Percentiles rank a stretch among this genome's conserved stretches.
phyloP scores from a whole-genome alignment of 805 yeast species.

The Kodamaea hsintzibuensis region DNA sequence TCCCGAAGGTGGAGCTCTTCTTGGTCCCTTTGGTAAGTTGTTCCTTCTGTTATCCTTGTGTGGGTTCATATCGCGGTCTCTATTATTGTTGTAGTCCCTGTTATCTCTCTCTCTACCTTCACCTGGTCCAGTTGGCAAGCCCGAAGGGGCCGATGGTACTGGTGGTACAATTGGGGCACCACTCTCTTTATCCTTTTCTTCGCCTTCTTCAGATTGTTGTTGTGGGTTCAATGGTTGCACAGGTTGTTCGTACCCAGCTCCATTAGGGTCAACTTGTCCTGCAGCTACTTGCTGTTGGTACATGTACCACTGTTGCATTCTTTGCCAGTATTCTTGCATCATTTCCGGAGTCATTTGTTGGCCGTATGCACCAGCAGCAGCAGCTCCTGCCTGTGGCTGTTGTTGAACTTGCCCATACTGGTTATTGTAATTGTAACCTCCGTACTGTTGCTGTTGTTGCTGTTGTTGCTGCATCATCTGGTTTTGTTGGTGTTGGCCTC shows the following conservation, averaged over 20 bases:
- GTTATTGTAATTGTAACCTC: conserved; percentile 27
- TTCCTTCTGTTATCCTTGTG: conserved; percentile 28
- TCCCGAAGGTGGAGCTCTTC: conserved; percentile 41
- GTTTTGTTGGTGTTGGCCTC: conserved; percentile 60
- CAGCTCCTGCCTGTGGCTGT: conserved; percentile 8
- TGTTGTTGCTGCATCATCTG: conserved; percentile 24
- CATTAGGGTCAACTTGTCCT: conserved; percentile 15
- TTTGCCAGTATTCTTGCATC: conserved; percentile 64
- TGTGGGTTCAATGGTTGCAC: conserved; percentile 45
- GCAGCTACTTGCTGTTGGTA: conserved; percentile 48
- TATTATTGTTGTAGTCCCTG: conserved; percentile 20
- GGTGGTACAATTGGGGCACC: conserved; percentile 8
- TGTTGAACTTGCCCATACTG: conserved; percentile 27
- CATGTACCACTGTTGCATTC: conserved; percentile 66
- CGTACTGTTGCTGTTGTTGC: conserved; percentile 31
- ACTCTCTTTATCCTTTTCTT: conserved; percentile 7
- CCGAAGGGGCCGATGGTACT: neutral
- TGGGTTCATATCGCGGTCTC: conserved; percentile 20
- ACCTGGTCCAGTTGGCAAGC: conserved; percentile 32
- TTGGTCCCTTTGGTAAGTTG: conserved; percentile 55
- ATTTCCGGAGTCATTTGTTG: conserved; percentile 48
- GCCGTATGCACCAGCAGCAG: conserved; percentile 15
- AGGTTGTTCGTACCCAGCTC: conserved; percentile 26
- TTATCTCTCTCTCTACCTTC: conserved; percentile 16
- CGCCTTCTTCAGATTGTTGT: conserved; percentile 27